Conservation (phyloP, 495 filamentous ascomycete species). For the Penicillium roqueforti region DNA sequence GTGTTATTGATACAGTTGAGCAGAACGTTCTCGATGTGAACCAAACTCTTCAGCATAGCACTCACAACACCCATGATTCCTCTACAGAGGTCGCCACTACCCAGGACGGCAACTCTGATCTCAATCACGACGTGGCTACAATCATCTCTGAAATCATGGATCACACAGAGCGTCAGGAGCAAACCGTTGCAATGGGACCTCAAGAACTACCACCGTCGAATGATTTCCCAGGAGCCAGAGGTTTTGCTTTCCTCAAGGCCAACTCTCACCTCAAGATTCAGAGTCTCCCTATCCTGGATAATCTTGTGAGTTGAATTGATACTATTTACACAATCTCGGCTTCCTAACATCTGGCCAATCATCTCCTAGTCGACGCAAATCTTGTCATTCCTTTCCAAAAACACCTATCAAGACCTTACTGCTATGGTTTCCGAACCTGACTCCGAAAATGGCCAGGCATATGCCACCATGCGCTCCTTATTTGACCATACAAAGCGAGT, state of each 20-base stretch:
- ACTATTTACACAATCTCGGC: not conserved
- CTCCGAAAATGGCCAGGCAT: constrained; percentile 76
- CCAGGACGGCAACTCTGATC: constrained; percentile 20
- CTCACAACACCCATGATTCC: constrained; percentile 13
- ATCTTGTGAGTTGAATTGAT: constrained; percentile 49
- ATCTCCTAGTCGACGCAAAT: constrained; percentile 63
- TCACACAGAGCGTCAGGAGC: constrained; percentile 45
- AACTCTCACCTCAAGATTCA: constrained; percentile 60
- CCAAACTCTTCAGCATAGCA: constrained; percentile 20
- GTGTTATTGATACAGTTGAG: constrained; percentile 30
- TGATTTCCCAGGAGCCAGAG: constrained; percentile 32
- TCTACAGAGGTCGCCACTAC: constrained; percentile 5
- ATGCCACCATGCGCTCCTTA: constrained; percentile 69
- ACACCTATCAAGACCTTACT: constrained; percentile 67
- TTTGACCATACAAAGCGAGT: constrained; percentile 79
- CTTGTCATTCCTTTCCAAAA: constrained; percentile 62
- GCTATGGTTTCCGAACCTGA: constrained; percentile 67
- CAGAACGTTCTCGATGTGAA: constrained; percentile 14
- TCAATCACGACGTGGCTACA: constrained; percentile 34
- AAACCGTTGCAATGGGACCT: constrained; percentile 40
- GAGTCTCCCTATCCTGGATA: constrained; percentile 69
- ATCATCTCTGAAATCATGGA: constrained; percentile 47
- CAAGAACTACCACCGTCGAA: constrained; percentile 31
- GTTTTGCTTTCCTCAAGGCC: constrained; percentile 47
- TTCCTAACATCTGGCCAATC: constrained; percentile 7